Conservation (phyloP, 169 alveolate genomes). For the Theileria orientalis region DNA sequence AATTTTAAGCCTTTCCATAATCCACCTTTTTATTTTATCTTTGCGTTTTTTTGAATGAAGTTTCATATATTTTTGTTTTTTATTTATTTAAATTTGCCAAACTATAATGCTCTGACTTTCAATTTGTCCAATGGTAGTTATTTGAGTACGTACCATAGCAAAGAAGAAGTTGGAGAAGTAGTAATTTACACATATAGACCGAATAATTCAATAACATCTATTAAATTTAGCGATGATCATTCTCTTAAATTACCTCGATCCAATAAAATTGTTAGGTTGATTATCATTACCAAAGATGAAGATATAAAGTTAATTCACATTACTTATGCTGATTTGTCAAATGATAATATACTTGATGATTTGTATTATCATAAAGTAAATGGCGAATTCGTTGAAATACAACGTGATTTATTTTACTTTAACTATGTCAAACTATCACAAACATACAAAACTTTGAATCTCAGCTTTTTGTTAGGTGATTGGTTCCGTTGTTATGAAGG, state of each 20-base stretch:
- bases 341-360: not conserved
- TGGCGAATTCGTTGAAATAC: not conserved
- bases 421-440: not conserved
- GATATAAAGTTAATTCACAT: not conserved
- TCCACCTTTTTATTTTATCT: too few relatives aligned
- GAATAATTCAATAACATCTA: not conserved
- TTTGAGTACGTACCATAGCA: not conserved
- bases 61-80: too few relatives aligned
- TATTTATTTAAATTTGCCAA: not conserved
- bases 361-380: not conserved
- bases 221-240: not conserved
- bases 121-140: not conserved
- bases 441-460: not conserved
- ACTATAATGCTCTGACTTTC: not conserved
- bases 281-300: not conserved
- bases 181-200: not conserved
- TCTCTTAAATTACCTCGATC: not conserved
- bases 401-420: not conserved
- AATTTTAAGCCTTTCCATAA: too few relatives aligned
- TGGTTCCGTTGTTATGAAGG: slow-evolving; percentile 2
- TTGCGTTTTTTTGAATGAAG: too few relatives aligned
- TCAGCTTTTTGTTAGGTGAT: not conserved
- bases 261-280: not conserved
- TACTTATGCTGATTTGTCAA: not conserved
- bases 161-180: not conserved